Evolutionary conservation across 73 alveolate genomes (phyloP).

Genomic region (Tetrahymena malaccensis): DNA sequence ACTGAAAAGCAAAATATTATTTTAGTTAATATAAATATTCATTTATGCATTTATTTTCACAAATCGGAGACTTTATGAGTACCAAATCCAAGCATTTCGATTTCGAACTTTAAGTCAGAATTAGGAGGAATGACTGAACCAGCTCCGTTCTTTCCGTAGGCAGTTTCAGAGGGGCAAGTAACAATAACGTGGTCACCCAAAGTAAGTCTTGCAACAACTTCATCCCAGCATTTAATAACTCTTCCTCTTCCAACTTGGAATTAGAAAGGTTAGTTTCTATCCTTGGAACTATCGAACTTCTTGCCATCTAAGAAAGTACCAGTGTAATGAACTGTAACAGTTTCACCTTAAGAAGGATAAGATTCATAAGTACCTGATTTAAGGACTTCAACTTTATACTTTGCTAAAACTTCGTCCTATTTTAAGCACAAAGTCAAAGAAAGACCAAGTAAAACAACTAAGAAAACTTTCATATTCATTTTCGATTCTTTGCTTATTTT

Average conservation of each 20-base stretch:
- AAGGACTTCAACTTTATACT: background rate
- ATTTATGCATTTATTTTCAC: background rate
- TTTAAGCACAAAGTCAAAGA: background rate
- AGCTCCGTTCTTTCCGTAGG: slow-evolving; percentile 69
- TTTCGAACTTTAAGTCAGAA: slow-evolving; percentile 33
- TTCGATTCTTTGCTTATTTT: background rate
- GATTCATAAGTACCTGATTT: background rate
- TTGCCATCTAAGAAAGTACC: slow-evolving; percentile 71
- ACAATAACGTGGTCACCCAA: slow-evolving; percentile 61
- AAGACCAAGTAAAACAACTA: background rate
- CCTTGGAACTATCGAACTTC: slow-evolving; percentile 73
- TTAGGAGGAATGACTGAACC: slow-evolving; percentile 40
- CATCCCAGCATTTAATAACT: slow-evolving; percentile 79
- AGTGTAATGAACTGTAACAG: slow-evolving; percentile 66
- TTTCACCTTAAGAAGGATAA: slow-evolving; percentile 57
- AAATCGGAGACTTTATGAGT: background rate
- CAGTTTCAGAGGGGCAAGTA: slow-evolving; percentile 59
- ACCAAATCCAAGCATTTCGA: slow-evolving; percentile 40
- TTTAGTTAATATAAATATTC: background rate
- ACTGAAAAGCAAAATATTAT: background rate
- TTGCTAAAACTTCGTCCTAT: background rate
- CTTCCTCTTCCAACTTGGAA: slow-evolving; percentile 61
- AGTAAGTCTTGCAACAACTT: slow-evolving; percentile 50
- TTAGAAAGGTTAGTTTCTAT: slow-evolving; percentile 64
- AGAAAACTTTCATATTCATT: background rate